Evolutionary conservation across 352 stramenopile species (phyloP).

Genomic region (Phytophthora ramorum): DNA sequence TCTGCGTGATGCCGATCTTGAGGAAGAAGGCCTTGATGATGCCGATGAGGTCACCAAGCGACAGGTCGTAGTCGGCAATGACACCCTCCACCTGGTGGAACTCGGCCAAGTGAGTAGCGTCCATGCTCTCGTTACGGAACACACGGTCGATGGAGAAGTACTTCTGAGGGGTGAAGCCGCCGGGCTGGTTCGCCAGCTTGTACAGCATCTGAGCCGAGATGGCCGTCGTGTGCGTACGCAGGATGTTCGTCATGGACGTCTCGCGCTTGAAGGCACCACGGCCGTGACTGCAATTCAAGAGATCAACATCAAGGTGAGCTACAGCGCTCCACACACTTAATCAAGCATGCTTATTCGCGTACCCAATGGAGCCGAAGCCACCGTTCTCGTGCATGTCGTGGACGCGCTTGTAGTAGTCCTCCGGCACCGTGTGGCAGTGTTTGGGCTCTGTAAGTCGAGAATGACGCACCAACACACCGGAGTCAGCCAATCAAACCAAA

Average conservation of each 20-base stretch:
- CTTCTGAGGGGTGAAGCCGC: conserved; percentile 97
- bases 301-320: background rate
- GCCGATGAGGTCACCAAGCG: conserved; percentile 98
- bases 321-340: background rate
- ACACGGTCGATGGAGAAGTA: conserved; percentile 99
- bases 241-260: conserved; percentile 99
- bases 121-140: conserved; percentile 99
- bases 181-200: conserved; percentile 95
- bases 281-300: conserved; percentile 56
- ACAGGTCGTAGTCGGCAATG: conserved; percentile 99
- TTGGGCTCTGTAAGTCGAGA: conserved; percentile 55
- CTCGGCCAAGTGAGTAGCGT: conserved; percentile 99
- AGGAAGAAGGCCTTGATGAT: conserved; percentile 99
- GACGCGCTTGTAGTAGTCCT: conserved; percentile 99
- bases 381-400: conserved; percentile 98
- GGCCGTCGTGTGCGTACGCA: conserved; percentile 99
- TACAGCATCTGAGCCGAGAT: conserved; percentile 99
- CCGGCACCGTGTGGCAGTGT: conserved; percentile 89
- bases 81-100: conserved; percentile 99
- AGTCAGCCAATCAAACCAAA: background rate
- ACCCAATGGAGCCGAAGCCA: conserved; percentile 97
- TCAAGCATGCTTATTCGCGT: conserved; percentile 48
- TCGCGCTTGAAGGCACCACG: conserved; percentile 91
- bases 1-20: conserved; percentile 97
- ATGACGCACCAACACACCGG: background rate